Base-by-base conservation (phyloP, 2,329 filamentous ascomycete genomes). In the Orbilia quercus region DNA sequence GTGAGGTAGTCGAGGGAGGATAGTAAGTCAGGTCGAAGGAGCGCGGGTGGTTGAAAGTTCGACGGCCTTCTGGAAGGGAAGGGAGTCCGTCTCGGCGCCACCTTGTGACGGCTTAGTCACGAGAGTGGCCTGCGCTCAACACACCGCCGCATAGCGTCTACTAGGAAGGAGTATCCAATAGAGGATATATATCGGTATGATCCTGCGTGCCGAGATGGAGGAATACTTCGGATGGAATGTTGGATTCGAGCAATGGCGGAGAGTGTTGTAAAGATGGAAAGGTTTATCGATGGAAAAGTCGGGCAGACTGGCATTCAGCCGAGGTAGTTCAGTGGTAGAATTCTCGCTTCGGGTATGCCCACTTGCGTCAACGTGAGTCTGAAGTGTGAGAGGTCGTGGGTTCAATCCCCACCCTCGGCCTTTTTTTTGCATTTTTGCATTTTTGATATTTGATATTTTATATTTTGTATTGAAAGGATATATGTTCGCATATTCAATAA, bases 241-340 rank as follows among this genome's bases (percentile, higher is more conserved):
- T n/a, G n/a, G n/a, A n/a, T n/a, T n/a, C n/a, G n/a, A n/a, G n/a
- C n/a, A n/a, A n/a, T n/a, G n/a, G n/a, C n/a, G n/a, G n/a, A n/a
- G n/a, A n/a, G n/a, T n/a, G n/a, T n/a, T n/a, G n/a, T n/a, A n/a
- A n/a, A n/a, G n/a, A n/a, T n/a, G n/a, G n/a, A n/a, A n/a, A n/a
- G n/a, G n/a, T n/a, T n/a, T 45, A 45, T 20, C 12, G n/a, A 44
- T 44, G 22, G 11, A 16, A 48, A 36, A 11, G 44, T 28, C 25
- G 12, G 18, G 6, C 12, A 25, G 40, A 7, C 34, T 31, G 60
- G 34, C 47, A 47, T 57, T 31, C 42, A 66, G 63, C 63, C 54
- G 42, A 44, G 44, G 36, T 67, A 67, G 63, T 67, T 67, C 63
- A 67, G 63, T 67, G 63, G 63, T 59, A 67, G 63, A 67, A 67